These are phyloP conservation scores for Macrolepiota fuliginosa DNA, from an alignment of 768 basidiomycete genomes.

Conservation along the genomic window DNA sequence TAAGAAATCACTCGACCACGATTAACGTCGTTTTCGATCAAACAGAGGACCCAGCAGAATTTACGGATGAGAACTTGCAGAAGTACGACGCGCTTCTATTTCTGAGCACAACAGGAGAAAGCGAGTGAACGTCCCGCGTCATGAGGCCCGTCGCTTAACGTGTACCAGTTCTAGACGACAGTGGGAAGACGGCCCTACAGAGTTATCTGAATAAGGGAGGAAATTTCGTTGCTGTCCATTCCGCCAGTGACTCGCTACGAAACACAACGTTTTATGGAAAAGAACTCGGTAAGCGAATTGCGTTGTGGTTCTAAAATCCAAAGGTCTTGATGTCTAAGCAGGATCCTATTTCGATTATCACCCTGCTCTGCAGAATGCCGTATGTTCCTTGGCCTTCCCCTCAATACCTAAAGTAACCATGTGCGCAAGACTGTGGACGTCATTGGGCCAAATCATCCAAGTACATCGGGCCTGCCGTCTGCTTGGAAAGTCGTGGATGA, in stretches of 20 bases:
- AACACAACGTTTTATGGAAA: conserved; percentile 55
- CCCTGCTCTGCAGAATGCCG: conserved; percentile 61
- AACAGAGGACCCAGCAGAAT: conserved; percentile 58
- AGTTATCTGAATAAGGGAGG: conserved; percentile 67
- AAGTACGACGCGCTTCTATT: conserved; percentile 69
- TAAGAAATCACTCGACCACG: conserved; percentile 41
- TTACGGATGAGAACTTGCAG: conserved; percentile 52
- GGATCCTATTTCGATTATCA: conserved; percentile 75
- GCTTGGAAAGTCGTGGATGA: conserved; percentile 57
- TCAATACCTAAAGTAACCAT: background rate
- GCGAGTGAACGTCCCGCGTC: conserved; percentile 30
- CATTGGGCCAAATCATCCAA: conserved; percentile 56
- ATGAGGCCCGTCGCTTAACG: background rate
- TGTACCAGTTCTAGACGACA: conserved; percentile 52
- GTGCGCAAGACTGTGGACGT: conserved; percentile 53
- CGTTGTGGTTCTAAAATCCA: background rate
- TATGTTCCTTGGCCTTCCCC: conserved; percentile 26
- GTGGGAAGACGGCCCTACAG: conserved; percentile 60
- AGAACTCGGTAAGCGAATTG: conserved; percentile 46
- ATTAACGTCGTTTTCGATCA: conserved; percentile 58
- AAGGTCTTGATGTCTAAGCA: conserved; percentile 17
- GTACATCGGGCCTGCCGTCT: conserved; percentile 51
- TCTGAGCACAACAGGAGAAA: conserved; percentile 65
- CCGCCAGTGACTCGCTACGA: conserved; percentile 58
- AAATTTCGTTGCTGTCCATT: conserved; percentile 68